These are phyloP conservation scores for Pythium dissimile DNA, from an alignment of 352 stramenopile genomes.

Conservation along the genomic window DNA sequence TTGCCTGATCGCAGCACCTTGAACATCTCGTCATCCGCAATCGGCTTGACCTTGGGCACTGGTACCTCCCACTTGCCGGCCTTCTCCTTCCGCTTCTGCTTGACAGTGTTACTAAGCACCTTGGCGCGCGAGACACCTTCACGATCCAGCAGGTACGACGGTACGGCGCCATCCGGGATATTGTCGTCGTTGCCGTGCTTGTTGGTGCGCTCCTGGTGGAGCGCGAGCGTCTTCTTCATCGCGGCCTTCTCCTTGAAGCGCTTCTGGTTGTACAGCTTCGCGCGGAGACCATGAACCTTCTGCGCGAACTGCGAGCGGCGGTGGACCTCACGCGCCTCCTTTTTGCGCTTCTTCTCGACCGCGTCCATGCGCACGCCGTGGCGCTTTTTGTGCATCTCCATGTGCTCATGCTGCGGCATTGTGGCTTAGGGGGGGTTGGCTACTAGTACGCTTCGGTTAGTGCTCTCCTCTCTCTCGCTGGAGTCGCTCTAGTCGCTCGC, in stretches of 20 bases:
- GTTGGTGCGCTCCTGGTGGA: constrained; percentile 99
- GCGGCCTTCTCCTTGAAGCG: constrained; percentile 99
- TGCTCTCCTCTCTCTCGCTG: background rate
- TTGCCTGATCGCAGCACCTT: constrained; percentile 98
- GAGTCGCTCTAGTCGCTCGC: background rate
- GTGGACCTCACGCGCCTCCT: constrained; percentile 97
- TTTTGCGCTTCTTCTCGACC: constrained; percentile 97
- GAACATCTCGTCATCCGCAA: constrained; percentile 99
- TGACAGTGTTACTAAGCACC: constrained; percentile 99
- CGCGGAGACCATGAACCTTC: constrained; percentile 98
- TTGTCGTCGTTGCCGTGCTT: constrained; percentile 98
- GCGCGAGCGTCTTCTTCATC: constrained; percentile 99
- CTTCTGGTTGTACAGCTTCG: constrained; percentile 99
- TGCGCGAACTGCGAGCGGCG: constrained; percentile 97
- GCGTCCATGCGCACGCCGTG: constrained; percentile 98
- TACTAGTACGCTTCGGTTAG: no score
- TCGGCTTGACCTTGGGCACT: constrained; percentile 97
- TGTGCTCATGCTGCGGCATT: constrained; percentile 99
- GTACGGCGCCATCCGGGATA: constrained; percentile 95
- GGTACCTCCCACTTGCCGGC: constrained; percentile 99
- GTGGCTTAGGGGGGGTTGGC: no score
- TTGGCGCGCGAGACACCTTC: constrained; percentile 98
- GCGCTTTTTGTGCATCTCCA: constrained; percentile 99
- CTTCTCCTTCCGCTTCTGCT: constrained; percentile 99
- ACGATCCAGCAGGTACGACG: constrained; percentile 99